These are phyloP conservation scores for Taphrina communis DNA, from an alignment of 1,139 yeast genomes.

Conservation along the genomic window DNA sequence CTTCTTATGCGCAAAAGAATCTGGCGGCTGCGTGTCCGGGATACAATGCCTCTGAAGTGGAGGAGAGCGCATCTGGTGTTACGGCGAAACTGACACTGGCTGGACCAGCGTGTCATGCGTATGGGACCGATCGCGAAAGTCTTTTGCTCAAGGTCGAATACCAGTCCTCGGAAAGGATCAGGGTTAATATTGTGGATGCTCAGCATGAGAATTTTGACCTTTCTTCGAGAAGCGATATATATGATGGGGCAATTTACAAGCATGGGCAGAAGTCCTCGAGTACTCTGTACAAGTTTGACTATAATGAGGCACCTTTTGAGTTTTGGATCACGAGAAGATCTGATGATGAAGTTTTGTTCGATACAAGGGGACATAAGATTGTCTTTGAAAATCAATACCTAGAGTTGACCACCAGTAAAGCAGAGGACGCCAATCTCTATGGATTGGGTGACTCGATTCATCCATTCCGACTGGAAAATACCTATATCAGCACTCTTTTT, in stretches of 20 bases:
- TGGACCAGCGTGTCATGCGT: constrained; percentile 50
- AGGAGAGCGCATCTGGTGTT: constrained; percentile 42
- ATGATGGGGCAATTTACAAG: constrained; percentile 46
- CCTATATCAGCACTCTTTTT: constrained; percentile 48
- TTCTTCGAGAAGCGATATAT: constrained; percentile 50
- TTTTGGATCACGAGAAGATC: constrained; percentile 50
- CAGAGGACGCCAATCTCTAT: constrained; percentile 49
- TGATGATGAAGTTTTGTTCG: constrained; percentile 50
- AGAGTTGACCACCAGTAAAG: constrained; percentile 38
- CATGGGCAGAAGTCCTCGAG: constrained; percentile 42
- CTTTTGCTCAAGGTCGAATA: constrained; percentile 51
- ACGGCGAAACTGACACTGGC: constrained; percentile 44
- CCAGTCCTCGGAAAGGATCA: constrained; percentile 49
- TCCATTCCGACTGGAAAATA: constrained; percentile 50
- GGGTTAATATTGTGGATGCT: constrained; percentile 51
- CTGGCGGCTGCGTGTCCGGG: constrained; percentile 21
- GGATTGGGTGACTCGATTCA: constrained; percentile 54
- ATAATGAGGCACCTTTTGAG: constrained; percentile 49
- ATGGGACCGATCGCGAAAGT: constrained; percentile 52
- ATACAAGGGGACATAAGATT: constrained; percentile 52
- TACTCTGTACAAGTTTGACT: constrained; percentile 49
- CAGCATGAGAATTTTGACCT: constrained; percentile 50
- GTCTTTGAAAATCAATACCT: constrained; percentile 47
- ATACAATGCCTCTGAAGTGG: constrained; percentile 8
- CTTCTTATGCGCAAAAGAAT: background rate